Conservation (phyloP, 2,329 filamentous ascomycete species). For the Colletotrichum cordylinicola region DNA sequence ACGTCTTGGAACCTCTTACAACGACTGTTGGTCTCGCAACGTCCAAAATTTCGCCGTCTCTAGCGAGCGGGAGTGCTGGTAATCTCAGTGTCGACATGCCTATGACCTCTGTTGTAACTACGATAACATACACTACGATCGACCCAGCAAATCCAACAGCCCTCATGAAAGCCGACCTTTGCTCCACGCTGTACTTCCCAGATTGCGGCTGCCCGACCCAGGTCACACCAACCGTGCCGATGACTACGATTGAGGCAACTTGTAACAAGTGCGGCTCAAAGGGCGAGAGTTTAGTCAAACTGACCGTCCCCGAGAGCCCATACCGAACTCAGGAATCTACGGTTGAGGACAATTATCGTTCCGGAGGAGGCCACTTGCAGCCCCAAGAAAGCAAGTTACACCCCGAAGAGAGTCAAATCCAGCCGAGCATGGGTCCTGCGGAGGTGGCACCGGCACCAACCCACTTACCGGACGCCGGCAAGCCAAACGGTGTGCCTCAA, state of each 20-base stretch:
- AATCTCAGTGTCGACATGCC: not conserved
- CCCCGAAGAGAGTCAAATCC: not conserved
- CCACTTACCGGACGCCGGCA: not conserved
- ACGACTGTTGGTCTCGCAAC: not conserved
- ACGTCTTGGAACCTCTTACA: not conserved
- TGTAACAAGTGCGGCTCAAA: not conserved
- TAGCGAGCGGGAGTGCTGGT: not conserved
- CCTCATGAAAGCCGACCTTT: not conserved
- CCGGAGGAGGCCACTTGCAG: not conserved
- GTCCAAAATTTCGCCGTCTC: accelerated
- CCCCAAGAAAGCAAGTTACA: not conserved
- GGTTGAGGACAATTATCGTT: not conserved
- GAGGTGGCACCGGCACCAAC: not conserved
- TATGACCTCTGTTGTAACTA: not conserved
- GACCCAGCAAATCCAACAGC: not conserved
- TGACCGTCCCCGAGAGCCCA: not conserved
- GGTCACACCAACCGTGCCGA: not conserved
- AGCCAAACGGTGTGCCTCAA: not conserved
- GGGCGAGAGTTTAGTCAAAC: not conserved
- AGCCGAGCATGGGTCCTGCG: not conserved
- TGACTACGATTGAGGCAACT: not conserved
- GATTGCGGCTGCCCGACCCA: not conserved
- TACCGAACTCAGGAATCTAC: not conserved
- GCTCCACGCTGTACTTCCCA: not conserved
- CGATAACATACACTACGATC: not conserved